Percentiles rank a stretch among this genome's conserved stretches.
These are phyloP conservation scores for Trichoderma koningiopsis DNA, from an alignment of 2,329 filamentous ascomycete genomes.

Conservation along the genomic window DNA sequence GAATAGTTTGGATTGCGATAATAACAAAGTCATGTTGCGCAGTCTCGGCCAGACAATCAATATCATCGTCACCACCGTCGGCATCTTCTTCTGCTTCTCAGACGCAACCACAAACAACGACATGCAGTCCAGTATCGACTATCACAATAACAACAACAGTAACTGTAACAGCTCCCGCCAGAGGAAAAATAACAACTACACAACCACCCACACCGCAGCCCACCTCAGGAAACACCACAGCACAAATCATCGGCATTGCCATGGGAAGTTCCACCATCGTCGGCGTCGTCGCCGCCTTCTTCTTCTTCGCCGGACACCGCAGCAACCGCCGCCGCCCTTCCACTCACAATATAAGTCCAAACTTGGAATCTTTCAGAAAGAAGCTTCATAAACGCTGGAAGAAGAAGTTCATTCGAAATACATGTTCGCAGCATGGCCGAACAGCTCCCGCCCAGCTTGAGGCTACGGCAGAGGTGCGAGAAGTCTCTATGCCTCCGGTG, in stretches of 20 bases:
- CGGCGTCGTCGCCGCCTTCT: conserved; percentile 46
- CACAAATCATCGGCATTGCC: conserved; percentile 62
- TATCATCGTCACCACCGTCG: background rate
- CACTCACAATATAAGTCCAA: background rate
- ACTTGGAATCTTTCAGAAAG: background rate
- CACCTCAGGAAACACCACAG: conserved; percentile 32
- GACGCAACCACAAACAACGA: background rate
- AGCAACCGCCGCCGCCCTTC: background rate
- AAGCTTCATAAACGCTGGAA: background rate
- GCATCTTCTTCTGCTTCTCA: background rate
- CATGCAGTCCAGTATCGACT: background rate
- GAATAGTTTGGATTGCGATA: background rate
- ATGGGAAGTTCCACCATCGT: conserved; percentile 53
- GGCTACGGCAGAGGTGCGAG: background rate
- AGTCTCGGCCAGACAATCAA: background rate
- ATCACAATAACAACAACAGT: background rate
- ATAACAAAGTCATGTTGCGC: background rate
- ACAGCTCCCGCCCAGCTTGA: background rate
- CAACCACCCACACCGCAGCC: background rate
- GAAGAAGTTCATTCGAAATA: background rate
- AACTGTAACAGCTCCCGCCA: background rate
- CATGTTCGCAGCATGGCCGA: background rate
- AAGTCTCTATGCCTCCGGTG: background rate
- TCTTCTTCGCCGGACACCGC: conserved; percentile 51
- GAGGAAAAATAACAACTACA: background rate